Conservation (phyloP, 1,284 basidiomycete species). For the Trametes sp. region DNA sequence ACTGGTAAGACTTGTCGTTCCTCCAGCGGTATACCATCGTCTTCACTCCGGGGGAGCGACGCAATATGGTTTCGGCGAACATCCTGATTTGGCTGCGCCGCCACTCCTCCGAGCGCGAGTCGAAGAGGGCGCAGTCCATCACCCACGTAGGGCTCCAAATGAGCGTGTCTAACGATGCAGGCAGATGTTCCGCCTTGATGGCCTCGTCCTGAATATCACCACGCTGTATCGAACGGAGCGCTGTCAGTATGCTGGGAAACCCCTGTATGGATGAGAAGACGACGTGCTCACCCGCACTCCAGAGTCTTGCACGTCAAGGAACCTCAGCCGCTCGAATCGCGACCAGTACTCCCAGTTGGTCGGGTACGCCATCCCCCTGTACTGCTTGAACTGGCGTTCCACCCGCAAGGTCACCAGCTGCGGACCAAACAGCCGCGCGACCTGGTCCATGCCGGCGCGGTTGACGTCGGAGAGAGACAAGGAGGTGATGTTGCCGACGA, state of each 20-base stretch:
- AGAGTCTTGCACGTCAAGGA: conserved; percentile 2
- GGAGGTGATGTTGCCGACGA: neutral
- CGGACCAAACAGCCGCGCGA: conserved; percentile 1
- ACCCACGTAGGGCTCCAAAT: conserved; percentile 10
- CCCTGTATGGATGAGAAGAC: neutral
- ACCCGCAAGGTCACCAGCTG: conserved; percentile 7
- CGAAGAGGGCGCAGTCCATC: conserved; percentile 1
- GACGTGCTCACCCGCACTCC: conserved; percentile 7
- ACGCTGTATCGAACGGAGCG: neutral
- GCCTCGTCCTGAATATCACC: neutral
- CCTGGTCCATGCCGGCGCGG: neutral
- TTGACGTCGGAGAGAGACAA: neutral
- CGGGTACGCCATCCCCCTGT: conserved; percentile 7
- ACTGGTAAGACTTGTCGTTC: neutral
- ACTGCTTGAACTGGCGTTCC: neutral
- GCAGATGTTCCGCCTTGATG: neutral
- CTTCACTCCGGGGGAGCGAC: neutral
- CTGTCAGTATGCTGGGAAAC: neutral
- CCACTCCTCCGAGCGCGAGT: conserved; percentile 7
- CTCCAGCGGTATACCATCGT: conserved; percentile 10
- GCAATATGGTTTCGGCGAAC: conserved; percentile 3
- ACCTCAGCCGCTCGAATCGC: neutral
- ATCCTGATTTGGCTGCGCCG: neutral
- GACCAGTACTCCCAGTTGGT: conserved; percentile 10
- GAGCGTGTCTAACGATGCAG: neutral